Conservation (phyloP, 139 green algal species). For the Desmodesmus armatus region DNA sequence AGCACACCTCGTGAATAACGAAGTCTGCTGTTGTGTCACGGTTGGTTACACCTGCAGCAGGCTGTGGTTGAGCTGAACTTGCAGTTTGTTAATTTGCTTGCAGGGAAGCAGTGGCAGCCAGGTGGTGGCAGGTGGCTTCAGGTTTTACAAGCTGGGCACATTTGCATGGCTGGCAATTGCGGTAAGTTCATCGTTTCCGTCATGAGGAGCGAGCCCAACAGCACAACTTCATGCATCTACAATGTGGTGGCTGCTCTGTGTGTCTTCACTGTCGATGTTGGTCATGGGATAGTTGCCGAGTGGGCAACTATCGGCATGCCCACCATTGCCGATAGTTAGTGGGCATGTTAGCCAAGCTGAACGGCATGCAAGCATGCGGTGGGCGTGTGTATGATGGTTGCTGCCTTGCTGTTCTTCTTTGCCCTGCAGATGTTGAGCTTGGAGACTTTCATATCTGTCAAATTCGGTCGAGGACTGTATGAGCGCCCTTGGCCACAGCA, state of each 20-base stretch:
- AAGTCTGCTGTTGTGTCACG: neutral
- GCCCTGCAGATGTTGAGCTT: conserved; percentile 56
- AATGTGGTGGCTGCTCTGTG: neutral
- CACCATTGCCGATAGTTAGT: too few species aligned
- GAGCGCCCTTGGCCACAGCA: conserved; percentile 63
- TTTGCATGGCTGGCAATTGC: conserved; percentile 85
- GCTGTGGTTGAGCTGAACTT: too few species aligned
- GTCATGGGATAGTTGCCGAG: neutral
- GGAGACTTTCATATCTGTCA: conserved; percentile 84
- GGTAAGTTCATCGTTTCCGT: conserved; percentile 16
- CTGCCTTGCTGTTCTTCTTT: neutral
- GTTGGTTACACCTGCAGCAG: neutral
- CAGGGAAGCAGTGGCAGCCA: neutral
- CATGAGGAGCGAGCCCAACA: too few species aligned
- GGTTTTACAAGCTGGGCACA: conserved; percentile 81
- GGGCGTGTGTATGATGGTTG: neutral
- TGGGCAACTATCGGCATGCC: too few species aligned
- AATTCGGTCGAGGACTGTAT: conserved; percentile 85
- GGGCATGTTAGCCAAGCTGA: neutral
- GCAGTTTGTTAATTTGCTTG: too few species aligned
- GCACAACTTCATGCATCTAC: neutral
- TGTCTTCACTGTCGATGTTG: neutral
- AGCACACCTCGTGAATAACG: neutral
- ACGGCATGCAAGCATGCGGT: neutral
- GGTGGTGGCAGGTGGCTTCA: neutral